Percentiles rank a stretch among this genome's conserved stretches.
Conservation (phyloP, 495 filamentous ascomycete genomes). For the Lineolata rhizophorae region DNA sequence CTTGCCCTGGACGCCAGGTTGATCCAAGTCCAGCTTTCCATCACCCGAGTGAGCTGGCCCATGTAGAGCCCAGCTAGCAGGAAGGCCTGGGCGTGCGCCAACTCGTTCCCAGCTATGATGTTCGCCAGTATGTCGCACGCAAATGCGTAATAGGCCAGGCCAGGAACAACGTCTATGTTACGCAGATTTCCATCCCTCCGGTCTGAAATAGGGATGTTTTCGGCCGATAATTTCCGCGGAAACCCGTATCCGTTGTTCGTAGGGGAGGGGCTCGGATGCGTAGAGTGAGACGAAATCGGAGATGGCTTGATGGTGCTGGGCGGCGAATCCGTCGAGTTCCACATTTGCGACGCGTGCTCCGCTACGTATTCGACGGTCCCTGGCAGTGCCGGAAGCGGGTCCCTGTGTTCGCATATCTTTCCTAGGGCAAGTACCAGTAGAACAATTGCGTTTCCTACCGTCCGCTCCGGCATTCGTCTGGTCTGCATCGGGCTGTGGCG, state of each 20-base stretch:
- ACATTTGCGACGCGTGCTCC: too few relatives aligned
- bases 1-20: conserved; percentile 52
- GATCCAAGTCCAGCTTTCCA: conserved; percentile 85
- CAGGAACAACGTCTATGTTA: conserved; percentile 78
- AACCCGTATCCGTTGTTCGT: conserved; percentile 1
- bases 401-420: conserved; percentile 49
- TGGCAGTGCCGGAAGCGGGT: conserved; percentile 23
- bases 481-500: conserved; percentile 9
- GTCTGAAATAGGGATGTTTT: conserved; percentile 1
- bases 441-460: conserved; percentile 53
- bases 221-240: background rate
- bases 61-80: conserved; percentile 76
- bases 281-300: conserved; percentile 11
- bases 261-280: conserved; percentile 6
- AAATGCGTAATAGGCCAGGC: conserved; percentile 68
- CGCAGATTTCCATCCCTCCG: conserved; percentile 12
- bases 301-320: conserved; percentile 9
- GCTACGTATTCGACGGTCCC: background rate
- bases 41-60: conserved; percentile 64
- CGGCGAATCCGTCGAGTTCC: conserved; percentile 7
- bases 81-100: conserved; percentile 66
- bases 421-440: conserved; percentile 71
- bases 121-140: conserved; percentile 74
- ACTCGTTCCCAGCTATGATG: conserved; percentile 50
- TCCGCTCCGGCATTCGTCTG: conserved; percentile 23